Conservation (phyloP, 176 grass and related monocot species). For the Tuctoria greenei region DNA sequence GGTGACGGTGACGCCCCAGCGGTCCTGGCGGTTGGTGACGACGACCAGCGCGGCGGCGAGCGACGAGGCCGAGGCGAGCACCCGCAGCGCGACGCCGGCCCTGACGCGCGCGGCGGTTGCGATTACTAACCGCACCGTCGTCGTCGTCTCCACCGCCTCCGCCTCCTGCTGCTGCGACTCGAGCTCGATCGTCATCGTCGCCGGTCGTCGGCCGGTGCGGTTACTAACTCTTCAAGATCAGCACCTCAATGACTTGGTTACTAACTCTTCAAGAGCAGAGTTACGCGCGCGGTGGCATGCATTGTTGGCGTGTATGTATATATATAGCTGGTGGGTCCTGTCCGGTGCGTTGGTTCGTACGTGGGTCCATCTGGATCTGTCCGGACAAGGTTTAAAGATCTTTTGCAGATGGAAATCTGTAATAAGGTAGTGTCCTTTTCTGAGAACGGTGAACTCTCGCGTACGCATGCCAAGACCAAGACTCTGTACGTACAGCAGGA, state of each 20-base stretch:
- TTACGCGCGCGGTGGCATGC: too few relatives aligned
- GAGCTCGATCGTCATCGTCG: slow-evolving; percentile 24
- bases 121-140: neutral
- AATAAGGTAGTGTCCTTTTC: neutral
- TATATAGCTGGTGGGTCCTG: neutral
- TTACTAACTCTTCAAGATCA: too few relatives aligned
- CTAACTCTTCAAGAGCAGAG: too few relatives aligned
- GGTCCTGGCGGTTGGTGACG: slow-evolving; percentile 30
- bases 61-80: slow-evolving; percentile 8
- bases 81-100: slow-evolving; percentile 11
- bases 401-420: neutral
- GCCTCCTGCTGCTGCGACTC: slow-evolving; percentile 29
- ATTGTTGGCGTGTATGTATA: too few relatives aligned
- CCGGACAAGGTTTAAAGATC: neutral
- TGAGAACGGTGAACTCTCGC: neutral
- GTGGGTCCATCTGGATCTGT: neutral
- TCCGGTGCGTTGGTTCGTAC: neutral
- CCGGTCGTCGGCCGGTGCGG: neutral
- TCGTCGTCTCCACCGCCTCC: neutral
- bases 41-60: slow-evolving; percentile 40
- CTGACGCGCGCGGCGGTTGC: neutral
- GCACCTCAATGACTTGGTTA: too few relatives aligned
- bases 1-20: slow-evolving; percentile 43
- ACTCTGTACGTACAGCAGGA: too few relatives aligned
- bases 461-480: too few relatives aligned